phyloP scores from a whole-genome alignment of 148 eudicot genomes.

The Suaeda aralocaspica region DNA sequence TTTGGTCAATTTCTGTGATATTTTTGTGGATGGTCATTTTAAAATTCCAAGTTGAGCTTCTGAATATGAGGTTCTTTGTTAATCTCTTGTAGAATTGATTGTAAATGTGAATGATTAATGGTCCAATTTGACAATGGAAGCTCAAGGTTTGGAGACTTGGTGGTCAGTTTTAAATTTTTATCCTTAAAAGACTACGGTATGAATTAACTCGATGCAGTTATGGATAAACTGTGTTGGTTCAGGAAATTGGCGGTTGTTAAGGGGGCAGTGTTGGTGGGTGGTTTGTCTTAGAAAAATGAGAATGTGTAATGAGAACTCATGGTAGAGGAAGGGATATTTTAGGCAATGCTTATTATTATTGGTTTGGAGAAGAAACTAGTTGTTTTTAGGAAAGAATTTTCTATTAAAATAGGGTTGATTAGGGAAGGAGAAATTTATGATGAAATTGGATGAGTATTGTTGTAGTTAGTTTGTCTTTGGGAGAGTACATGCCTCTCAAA shows the following conservation, averaged over 20 bases:
- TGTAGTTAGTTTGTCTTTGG: too few relatives aligned
- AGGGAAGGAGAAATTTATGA: too few relatives aligned
- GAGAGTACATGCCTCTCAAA: too few relatives aligned
- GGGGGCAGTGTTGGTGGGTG: neutral
- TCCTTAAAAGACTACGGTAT: neutral
- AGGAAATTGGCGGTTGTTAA: neutral
- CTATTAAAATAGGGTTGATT: too few relatives aligned
- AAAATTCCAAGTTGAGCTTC: neutral
- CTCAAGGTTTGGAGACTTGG: neutral
- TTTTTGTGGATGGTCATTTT: neutral
- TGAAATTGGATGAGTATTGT: too few relatives aligned
- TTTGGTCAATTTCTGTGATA: neutral
- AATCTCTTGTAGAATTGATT: too few relatives aligned
- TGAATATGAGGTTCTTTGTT: too few relatives aligned
- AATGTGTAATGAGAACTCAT: neutral
- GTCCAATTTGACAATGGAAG: neutral
- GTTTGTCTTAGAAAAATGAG: neutral
- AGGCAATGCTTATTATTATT: too few relatives aligned
- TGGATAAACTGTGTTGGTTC: neutral
- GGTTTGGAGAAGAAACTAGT: too few relatives aligned
- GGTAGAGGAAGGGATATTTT: too few relatives aligned
- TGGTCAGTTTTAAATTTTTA: neutral
- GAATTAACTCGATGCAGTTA: neutral
- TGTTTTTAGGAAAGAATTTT: too few relatives aligned
- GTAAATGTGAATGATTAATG: too few relatives aligned